Conservation (phyloP, 2,329 filamentous ascomycete genomes). For the Talaromyces sp. region DNA sequence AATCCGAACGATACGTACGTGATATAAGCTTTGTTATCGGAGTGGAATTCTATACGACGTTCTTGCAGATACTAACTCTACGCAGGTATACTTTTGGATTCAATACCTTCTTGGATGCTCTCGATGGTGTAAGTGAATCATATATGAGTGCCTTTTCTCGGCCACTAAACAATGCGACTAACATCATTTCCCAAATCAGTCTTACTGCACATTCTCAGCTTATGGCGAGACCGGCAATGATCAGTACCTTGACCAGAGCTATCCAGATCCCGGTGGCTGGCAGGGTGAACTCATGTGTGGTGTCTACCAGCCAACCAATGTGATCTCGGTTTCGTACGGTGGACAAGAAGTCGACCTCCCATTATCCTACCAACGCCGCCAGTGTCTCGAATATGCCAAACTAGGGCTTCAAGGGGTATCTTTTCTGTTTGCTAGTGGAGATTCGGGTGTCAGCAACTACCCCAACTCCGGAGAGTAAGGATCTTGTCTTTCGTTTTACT, state of each 20-base stretch:
- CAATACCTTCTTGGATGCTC: conserved; percentile 53
- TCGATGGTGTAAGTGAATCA: conserved; percentile 45
- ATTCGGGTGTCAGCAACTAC: conserved; percentile 16
- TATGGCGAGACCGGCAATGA: conserved; percentile 52
- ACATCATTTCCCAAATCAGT: conserved; percentile 25
- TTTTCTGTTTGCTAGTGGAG: conserved; percentile 18
- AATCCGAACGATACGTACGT: conserved; percentile 23
- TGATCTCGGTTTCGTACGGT: conserved; percentile 20
- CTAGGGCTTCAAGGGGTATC: conserved; percentile 17
- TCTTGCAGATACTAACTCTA: background rate
- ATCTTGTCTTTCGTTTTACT: background rate
- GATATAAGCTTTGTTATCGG: background rate
- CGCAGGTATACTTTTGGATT: conserved; percentile 37
- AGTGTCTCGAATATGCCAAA: conserved; percentile 19
- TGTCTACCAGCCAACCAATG: conserved; percentile 20
- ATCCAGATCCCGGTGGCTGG: conserved; percentile 54
- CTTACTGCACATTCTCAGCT: conserved; percentile 53
- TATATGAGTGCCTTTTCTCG: background rate
- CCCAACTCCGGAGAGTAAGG: conserved; percentile 2
- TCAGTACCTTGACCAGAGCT: conserved; percentile 50
- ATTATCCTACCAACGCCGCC: conserved; percentile 18
- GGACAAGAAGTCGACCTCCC: conserved; percentile 19
- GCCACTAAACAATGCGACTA: background rate
- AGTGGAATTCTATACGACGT: background rate
- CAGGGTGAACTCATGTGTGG: conserved; percentile 41